phyloP scores from a whole-genome alignment of 495 filamentous ascomycete species.

The Xylaria sp. region DNA sequence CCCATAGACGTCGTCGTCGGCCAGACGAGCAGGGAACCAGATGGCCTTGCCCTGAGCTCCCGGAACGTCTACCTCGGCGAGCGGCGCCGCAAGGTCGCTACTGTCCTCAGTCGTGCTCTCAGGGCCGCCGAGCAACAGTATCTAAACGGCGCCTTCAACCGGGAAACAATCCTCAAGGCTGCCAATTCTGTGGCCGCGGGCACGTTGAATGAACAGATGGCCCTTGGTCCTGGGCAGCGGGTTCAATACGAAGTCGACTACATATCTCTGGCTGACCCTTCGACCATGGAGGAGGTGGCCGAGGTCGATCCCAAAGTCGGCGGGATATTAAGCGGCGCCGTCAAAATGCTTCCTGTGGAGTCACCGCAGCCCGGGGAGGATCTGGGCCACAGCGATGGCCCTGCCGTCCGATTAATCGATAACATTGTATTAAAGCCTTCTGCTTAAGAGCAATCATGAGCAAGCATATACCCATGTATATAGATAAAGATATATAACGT shows the following conservation, averaged over 20 bases:
- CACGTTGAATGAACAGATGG: conserved; percentile 66
- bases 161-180: conserved; percentile 71
- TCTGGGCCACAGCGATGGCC: conserved; percentile 70
- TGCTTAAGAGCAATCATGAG: neutral
- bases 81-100: conserved; percentile 72
- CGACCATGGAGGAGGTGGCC: conserved; percentile 77
- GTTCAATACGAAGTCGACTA: conserved; percentile 87
- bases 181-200: conserved; percentile 61
- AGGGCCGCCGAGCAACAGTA: conserved; percentile 74
- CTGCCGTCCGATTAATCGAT: conserved; percentile 86
- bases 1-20: conserved; percentile 76
- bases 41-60: conserved; percentile 92
- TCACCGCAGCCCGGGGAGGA: conserved; percentile 71
- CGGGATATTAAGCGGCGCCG: conserved; percentile 84
- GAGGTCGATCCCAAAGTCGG: conserved; percentile 70
- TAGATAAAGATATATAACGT: neutral
- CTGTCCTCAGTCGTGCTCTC: conserved; percentile 72
- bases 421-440: conserved; percentile 78
- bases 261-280: conserved; percentile 82
- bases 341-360: conserved; percentile 88
- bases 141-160: conserved; percentile 57
- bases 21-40: conserved; percentile 74
- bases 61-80: conserved; percentile 91
- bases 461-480: conserved; percentile 17
- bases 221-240: conserved; percentile 65